phyloP scores from a whole-genome alignment of 352 stramenopile genomes.

The Thraustochytrium striatum region DNA sequence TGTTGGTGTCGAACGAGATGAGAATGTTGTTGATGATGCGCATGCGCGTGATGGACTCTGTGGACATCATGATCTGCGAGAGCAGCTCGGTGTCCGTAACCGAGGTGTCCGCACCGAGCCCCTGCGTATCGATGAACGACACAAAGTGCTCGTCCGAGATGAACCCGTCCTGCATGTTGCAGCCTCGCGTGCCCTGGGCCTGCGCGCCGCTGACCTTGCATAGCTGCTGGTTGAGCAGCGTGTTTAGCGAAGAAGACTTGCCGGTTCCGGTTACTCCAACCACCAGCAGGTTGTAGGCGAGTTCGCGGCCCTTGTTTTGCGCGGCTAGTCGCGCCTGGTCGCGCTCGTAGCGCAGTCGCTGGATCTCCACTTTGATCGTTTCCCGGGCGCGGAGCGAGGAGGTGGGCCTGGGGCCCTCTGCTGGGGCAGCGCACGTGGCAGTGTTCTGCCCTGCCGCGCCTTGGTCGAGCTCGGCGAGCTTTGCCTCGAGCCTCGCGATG shows the following conservation, averaged over 20 bases:
- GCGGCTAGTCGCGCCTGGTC: neutral
- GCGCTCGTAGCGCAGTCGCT: slow-evolving; percentile 15
- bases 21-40: slow-evolving; percentile 46
- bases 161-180: slow-evolving; percentile 42
- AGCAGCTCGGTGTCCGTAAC: slow-evolving; percentile 41
- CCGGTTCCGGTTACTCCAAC: slow-evolving; percentile 10
- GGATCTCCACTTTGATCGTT: slow-evolving; percentile 28
- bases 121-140: slow-evolving; percentile 35
- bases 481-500: no score
- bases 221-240: slow-evolving; percentile 24
- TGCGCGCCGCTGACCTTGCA: slow-evolving; percentile 32
- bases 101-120: slow-evolving; percentile 38
- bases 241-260: slow-evolving; percentile 36
- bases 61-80: slow-evolving; percentile 46
- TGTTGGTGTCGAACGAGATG: slow-evolving; percentile 47
- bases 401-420: neutral
- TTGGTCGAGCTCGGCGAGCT: no score
- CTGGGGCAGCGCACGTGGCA: no score
- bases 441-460: no score
- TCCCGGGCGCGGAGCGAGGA: neutral
- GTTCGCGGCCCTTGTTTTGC: neutral
- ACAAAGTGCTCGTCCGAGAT: slow-evolving; percentile 45
- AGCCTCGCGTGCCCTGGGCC: slow-evolving; percentile 33
- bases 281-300: slow-evolving; percentile 32
- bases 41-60: slow-evolving; percentile 27